Evolutionary conservation across 768 basidiomycete genomes (phyloP), one percentile per base, ranked within the genome.

Genomic region (Boletus edulis): DNA sequence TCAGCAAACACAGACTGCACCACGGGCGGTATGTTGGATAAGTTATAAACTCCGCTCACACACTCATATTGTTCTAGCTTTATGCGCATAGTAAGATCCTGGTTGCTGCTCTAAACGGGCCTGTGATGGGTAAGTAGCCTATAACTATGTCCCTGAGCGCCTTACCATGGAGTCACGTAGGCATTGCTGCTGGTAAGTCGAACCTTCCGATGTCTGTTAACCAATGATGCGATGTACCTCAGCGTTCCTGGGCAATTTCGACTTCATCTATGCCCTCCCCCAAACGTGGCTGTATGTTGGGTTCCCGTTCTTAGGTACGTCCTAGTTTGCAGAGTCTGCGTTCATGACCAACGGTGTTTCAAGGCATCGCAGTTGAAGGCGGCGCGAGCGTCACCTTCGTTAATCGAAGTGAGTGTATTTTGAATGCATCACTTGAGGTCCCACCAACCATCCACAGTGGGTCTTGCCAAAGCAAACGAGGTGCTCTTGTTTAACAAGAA

Each of bases 21-120:
- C 82, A 17, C 78, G 81, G 31, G 87, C 87, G n/a, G 87, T 86
- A 68, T 52, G 81, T 62, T 37, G 15, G 7, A 49, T 11, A 22
- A 22, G 22, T 22, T 13, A 32, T 6, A 45, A 22, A 38, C 11
- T 8, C 29, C 29, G 29, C 14, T 22, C n/a, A 32, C 9, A 17
- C 20, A 10, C 39, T 50, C 18, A 54, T 18, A 13, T 35, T 4
- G 11, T 41, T 52, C 12, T 39, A 89, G 87, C 69, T 89, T n/a
- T 84, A 84, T 58, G 78, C 78, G 0, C 88, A 90, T 62, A 76
- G 75, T 52, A 90, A 90, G 66, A 72, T 89, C 15, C 74, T 89
- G 17, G 81, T 89, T 13, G 86, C 85, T 13, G 87, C 84, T 2
- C 59, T 89, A 20, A 87, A 90, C 58, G 88, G 88, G 0, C 87